phyloP scores from a whole-genome alignment of 805 yeast species.

The Starmera dryadoides region DNA sequence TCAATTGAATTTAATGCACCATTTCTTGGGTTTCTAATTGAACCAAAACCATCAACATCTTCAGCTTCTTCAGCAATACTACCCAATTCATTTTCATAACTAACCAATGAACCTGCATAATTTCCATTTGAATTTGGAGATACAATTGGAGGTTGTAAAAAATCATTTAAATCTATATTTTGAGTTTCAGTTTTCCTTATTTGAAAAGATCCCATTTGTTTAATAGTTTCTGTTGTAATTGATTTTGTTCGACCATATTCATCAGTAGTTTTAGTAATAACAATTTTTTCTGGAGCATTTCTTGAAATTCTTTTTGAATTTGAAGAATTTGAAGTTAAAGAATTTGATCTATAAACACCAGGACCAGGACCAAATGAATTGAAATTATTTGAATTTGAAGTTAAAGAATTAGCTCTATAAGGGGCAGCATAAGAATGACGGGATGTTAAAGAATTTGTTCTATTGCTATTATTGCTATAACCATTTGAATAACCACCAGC shows the following conservation, averaged over 20 bases:
- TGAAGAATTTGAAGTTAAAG: neutral
- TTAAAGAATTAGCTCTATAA: neutral
- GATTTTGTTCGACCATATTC: conserved; percentile 41
- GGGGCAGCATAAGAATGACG: neutral
- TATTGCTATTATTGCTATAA: too few relatives aligned
- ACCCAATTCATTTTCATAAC: conserved; percentile 12
- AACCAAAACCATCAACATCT: neutral
- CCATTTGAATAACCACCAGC: neutral
- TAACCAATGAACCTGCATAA: conserved; percentile 12
- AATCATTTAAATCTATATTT: conserved; percentile 20
- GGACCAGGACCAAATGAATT: neutral
- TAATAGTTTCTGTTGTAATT: conserved; percentile 41
- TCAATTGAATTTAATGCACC: too few relatives aligned
- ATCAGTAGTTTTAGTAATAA: conserved; percentile 39
- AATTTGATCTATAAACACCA: conserved; percentile 13
- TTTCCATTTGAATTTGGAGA: conserved; percentile 20
- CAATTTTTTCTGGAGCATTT: conserved; percentile 13
- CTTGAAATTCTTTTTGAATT: neutral
- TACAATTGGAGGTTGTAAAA: conserved; percentile 19
- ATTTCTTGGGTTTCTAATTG: neutral
- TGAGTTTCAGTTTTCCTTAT: conserved; percentile 38
- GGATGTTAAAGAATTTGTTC: neutral
- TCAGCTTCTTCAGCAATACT: conserved; percentile 19
- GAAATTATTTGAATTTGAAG: neutral
- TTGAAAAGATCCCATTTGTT: conserved; percentile 36